Evolutionary conservation across 129 eudicot genomes (phyloP).

Genomic region (Saussurea involucrata): DNA sequence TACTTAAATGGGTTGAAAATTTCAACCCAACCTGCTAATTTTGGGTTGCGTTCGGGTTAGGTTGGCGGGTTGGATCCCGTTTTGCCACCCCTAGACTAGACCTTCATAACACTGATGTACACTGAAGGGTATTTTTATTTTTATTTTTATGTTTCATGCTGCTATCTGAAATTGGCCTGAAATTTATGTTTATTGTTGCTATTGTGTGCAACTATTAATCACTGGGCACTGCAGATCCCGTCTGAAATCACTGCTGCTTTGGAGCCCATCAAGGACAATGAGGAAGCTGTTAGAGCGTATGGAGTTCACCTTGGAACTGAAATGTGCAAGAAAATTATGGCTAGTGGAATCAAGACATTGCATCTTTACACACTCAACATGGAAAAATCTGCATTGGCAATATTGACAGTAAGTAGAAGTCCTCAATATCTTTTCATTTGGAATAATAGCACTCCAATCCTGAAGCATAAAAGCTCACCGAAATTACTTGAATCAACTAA

Average conservation of each 20-base stretch:
- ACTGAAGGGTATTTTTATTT: not conserved
- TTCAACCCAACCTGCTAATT: too few relatives aligned
- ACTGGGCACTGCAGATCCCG: constrained; percentile 58
- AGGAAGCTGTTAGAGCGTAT: constrained; percentile 93
- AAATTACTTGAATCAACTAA: not conserved
- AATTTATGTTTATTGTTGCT: not conserved
- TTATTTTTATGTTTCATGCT: not conserved
- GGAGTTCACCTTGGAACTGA: constrained; percentile 95
- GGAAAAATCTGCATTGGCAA: constrained; percentile 97
- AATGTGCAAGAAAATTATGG: constrained; percentile 99
- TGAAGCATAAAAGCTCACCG: not conserved
- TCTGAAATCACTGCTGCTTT: constrained; percentile 80
- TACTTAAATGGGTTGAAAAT: too few relatives aligned
- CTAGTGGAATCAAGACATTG: constrained; percentile 81
- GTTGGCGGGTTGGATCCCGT: too few relatives aligned
- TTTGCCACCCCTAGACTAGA: not conserved
- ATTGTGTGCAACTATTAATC: not conserved
- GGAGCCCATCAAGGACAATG: constrained; percentile 98
- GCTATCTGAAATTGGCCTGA: not conserved
- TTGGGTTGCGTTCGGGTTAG: too few relatives aligned
- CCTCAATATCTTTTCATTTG: not conserved
- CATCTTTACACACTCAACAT: constrained; percentile 94
- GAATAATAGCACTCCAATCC: not conserved
- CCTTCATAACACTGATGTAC: not conserved
- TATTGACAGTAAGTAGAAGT: constrained; percentile 55